phyloP scores from a whole-genome alignment of 352 stramenopile genomes.

The Proteromonas lacertae region DNA sequence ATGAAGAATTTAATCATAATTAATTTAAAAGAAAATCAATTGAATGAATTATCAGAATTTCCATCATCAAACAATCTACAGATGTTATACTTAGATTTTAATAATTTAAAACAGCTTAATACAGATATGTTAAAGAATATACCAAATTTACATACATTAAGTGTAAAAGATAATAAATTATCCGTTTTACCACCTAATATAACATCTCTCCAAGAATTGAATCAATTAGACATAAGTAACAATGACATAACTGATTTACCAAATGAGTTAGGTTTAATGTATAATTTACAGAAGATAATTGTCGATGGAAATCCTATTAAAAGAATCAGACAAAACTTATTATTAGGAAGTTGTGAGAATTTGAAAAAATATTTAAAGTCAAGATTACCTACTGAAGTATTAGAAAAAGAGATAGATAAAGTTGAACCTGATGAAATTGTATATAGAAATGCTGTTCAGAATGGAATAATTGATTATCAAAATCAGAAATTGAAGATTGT shows the following conservation, averaged over 20 bases:
- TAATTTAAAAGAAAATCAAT: not conserved
- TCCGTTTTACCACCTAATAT: not conserved
- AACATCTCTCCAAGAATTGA: not conserved
- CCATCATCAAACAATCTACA: not conserved
- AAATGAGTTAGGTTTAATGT: not conserved
- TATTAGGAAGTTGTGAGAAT: not conserved
- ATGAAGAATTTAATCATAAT: not conserved
- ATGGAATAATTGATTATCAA: too few relatives aligned
- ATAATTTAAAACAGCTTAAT: not conserved
- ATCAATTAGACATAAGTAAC: constrained; percentile 1
- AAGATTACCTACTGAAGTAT: not conserved
- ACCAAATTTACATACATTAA: not conserved
- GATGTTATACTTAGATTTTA: not conserved
- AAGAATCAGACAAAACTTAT: not conserved
- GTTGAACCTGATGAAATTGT: too few relatives aligned
- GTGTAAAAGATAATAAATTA: not conserved
- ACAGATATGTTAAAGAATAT: not conserved
- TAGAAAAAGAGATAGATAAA: too few relatives aligned
- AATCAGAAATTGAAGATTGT: too few relatives aligned
- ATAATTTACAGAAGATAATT: not conserved
- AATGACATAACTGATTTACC: not conserved
- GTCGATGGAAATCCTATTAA: not conserved
- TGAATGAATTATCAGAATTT: not conserved
- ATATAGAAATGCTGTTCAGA: too few relatives aligned
- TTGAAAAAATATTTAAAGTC: constrained; percentile 1